Base-by-base conservation (phyloP, 345 rosid species). In the Boechera stricta region DNA sequence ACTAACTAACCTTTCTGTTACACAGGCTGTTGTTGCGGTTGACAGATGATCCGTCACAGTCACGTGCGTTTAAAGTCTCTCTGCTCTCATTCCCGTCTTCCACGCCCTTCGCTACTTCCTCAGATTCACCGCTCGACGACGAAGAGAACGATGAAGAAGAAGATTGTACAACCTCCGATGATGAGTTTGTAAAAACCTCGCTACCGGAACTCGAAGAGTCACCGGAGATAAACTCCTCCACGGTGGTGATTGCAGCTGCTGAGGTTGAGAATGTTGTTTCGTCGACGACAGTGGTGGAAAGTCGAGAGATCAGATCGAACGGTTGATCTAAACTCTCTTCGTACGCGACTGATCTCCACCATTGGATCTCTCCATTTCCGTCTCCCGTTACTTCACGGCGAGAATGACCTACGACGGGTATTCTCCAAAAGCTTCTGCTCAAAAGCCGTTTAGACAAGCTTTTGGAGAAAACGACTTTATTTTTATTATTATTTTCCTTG, bases 361-460 rank as follows among this genome's bases (percentile, higher is more conserved):
- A 83, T 78, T 65, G 77, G 78, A 84, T 82, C 77, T 67, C 83
- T 4, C 48, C 49, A 1, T 72, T 63, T 1, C 68, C 59, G 0
- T 47, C 42, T 3, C 29, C 16, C 0, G 44, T 51, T 38, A 51
- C 24, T 49, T 59, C 69, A 66, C 74, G 73, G 36, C 56, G 73
- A 31, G 72, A 65, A 13, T 58, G 79, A 5, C 76, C 58, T 10
- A 18, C 68, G 36, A 18, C 68, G 36, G 76, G 79, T 67, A 83
- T 84, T 66, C 74, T 87, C 95, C 91, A 86, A 41, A 91, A 85
- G 76, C 83, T 74, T 70, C 65, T 79, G 54, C 77, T 84, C 33
- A 86, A 72, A 63, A 88, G 74, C 80, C 76, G 79, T 77, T 85
- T 81, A 15, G 94, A 86, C 44, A 89, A 67, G 76, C 87, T 85